Evolutionary conservation across 768 basidiomycete genomes (phyloP).

Genomic region (Boletus vermiculosoides): DNA sequence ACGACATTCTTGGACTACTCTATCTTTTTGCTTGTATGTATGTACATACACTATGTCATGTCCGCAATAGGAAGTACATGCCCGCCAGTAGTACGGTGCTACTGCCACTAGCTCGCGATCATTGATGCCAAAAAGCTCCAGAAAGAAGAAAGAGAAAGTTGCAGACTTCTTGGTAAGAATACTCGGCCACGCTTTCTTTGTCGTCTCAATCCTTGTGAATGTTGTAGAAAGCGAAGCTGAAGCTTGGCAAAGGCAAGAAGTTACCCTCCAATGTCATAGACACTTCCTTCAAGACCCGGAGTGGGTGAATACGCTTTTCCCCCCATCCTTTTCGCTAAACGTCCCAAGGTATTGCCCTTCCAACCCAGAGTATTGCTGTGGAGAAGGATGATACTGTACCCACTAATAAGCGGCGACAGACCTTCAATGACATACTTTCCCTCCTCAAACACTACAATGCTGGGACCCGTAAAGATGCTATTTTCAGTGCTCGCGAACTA

Average conservation of each 20-base stretch:
- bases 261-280: conserved; percentile 81
- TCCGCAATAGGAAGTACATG: conserved; percentile 9
- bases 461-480: conserved; percentile 73
- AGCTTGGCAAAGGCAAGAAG: conserved; percentile 94
- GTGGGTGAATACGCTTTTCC: conserved; percentile 45
- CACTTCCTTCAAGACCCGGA: conserved; percentile 93
- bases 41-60: not conserved
- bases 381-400: conserved; percentile 58
- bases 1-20: not conserved
- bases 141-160: conserved; percentile 83
- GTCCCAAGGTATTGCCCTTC: conserved; percentile 78
- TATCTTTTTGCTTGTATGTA: conserved; percentile 8
- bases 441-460: conserved; percentile 85
- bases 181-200: not conserved
- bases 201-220: not conserved
- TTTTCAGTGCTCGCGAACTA: conserved; percentile 70
- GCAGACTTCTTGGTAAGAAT: conserved; percentile 77
- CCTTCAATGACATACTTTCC: conserved; percentile 70
- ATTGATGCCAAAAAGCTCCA: conserved; percentile 80
- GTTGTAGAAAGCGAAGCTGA: conserved; percentile 88
- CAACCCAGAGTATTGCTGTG: conserved; percentile 71
- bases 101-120: not conserved
- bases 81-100: too few relatives aligned
- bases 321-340: conserved; percentile 8
- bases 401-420: conserved; percentile 72